Evolutionary conservation across 345 rosid species (phyloP), one percentile per base, ranked within the genome.

Genomic region (Lepidium aucheri): DNA sequence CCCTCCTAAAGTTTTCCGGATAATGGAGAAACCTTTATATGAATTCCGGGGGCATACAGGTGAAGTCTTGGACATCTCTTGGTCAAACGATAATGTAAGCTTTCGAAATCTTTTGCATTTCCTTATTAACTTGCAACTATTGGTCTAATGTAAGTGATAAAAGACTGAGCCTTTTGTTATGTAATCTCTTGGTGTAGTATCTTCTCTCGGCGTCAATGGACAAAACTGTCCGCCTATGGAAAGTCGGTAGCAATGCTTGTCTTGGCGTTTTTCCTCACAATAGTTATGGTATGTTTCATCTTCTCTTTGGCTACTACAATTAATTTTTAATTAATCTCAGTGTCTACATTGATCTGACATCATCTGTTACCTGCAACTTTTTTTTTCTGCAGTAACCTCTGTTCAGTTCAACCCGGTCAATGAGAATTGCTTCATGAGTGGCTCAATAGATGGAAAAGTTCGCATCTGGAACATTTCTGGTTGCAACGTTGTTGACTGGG

Each of bases 401-500:
- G 82, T 86, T 44, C 95, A 90, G 60, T 90, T 90, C 77, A 88
- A 90, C 81, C 97, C 97, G 3, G 78, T 70, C 30, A 85, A 88
- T 61, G 86, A 84, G 67, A 78, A 82, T 44, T 69, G 60, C 84
- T 90, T 90, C 82, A 81, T 88, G 75, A 87, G 85, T 53, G 95
- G 97, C 49, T 83, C 97, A 17, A 82, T 90, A 42, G 97, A 90
- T 56, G 95, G 95, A 34, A 90, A 85, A 79, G 80, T 90, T 62
- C 87, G 97, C 26, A 84, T 87, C 28, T 90, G 97, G 97, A 81
- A 78, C 53, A 63, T 86, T 62, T 68, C 81, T 61, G 76, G 78
- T 33, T 75, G 87, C 81, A 82, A 79, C 34, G 97, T 90, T 62
- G 83, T 83, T 64, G 97, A 90, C 65, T 90, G 97, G 97, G 85